Conservation (phyloP, 2,329 filamentous ascomycete genomes). For the Neonectria faginata region DNA sequence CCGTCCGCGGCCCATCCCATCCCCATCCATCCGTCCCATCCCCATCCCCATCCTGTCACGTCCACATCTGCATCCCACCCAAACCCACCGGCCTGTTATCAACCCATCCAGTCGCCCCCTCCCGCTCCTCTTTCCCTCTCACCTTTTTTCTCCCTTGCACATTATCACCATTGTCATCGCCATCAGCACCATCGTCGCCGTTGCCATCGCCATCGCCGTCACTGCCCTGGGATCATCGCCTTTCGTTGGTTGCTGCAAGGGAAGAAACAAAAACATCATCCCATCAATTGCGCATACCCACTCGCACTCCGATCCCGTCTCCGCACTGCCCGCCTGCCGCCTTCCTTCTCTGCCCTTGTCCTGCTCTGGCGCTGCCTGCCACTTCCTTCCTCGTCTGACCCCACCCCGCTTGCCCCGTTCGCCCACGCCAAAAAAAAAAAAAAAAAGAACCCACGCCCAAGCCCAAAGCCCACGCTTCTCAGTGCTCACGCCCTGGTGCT, state of each 20-base stretch:
- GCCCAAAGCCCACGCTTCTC: slow-evolving; percentile 20
- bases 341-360: slow-evolving; percentile 29
- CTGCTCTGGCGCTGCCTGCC: slow-evolving; percentile 28
- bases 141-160: slow-evolving; percentile 1
- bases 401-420: slow-evolving; percentile 29
- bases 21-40: slow-evolving; percentile 38
- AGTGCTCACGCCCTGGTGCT: slow-evolving; percentile 24
- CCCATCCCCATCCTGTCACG: slow-evolving; percentile 36
- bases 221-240: slow-evolving; percentile 6
- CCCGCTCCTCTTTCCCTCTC: slow-evolving; percentile 12
- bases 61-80: slow-evolving; percentile 28
- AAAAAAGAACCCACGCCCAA: slow-evolving; percentile 26
- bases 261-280: slow-evolving; percentile 27
- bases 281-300: slow-evolving; percentile 28
- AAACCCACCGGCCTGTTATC: slow-evolving; percentile 24
- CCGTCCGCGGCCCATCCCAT: slow-evolving; percentile 38
- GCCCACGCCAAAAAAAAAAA: slow-evolving; percentile 28
- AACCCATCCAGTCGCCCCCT: slow-evolving; percentile 23
- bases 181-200: background rate
- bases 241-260: slow-evolving; percentile 21
- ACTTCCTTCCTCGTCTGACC: slow-evolving; percentile 29
- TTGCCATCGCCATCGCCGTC: background rate
- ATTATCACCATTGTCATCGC: slow-evolving; percentile 8
- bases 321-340: slow-evolving; percentile 27
- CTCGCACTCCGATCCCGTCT: slow-evolving; percentile 28